phyloP scores from a whole-genome alignment of 768 basidiomycete genomes.

The Suillus bovinus region DNA sequence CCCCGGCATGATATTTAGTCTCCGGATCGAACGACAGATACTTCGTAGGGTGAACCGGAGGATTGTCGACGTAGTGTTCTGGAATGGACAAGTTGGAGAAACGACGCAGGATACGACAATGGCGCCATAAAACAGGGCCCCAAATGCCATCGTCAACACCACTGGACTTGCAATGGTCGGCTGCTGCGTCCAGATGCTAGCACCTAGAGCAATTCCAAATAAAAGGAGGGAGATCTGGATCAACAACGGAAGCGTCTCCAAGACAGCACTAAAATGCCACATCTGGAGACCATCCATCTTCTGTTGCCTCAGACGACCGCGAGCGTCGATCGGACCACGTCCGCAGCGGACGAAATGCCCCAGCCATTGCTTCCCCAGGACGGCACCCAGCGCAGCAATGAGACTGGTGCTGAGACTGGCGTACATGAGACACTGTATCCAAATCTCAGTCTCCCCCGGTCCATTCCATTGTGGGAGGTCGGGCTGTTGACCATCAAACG shows the following conservation, averaged over 20 bases:
- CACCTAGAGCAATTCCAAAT: conserved; percentile 13
- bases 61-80: background rate
- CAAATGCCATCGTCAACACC: conserved; percentile 1
- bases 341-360: conserved; percentile 19
- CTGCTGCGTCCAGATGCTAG: conserved; percentile 9
- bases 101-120: conserved; percentile 4
- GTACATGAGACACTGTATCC: conserved; percentile 22
- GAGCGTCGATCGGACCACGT: conserved; percentile 21
- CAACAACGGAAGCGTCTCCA: conserved; percentile 13
- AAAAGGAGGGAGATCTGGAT: conserved; percentile 15
- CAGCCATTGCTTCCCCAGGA: conserved; percentile 31
- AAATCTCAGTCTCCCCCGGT: conserved; percentile 10
- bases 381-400: conserved; percentile 23
- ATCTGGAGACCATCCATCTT: conserved; percentile 14
- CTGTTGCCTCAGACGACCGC: conserved; percentile 12
- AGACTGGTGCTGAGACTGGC: conserved; percentile 25
- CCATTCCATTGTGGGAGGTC: conserved; percentile 15
- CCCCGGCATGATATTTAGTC: background rate
- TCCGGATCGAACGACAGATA: background rate
- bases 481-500: conserved; percentile 6
- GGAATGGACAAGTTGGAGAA: conserved; percentile 13
- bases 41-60: background rate
- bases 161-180: conserved; percentile 6
- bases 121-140: background rate
- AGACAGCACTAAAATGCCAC: conserved; percentile 14